Evolutionary conservation across 768 basidiomycete species (phyloP), one percentile per base, ranked within the genome.

Genomic region (Clathrus columnatus): DNA sequence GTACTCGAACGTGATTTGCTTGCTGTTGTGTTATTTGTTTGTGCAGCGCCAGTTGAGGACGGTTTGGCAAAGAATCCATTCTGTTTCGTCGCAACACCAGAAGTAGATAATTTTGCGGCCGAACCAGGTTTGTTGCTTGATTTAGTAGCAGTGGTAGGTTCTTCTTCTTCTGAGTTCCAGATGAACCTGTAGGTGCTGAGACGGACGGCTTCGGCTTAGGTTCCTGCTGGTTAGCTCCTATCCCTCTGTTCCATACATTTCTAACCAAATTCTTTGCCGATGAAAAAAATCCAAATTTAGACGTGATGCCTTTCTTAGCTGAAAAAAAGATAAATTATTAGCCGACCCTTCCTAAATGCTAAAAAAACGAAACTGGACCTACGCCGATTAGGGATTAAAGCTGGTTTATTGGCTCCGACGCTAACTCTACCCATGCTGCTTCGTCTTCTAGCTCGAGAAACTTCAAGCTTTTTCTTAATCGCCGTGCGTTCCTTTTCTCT

Each of bases 211-310:
- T 72, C 17, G 65, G 63, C 27, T 43, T 51, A 20, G 14, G 24
- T 30, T 29, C 51, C 20, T 47, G 11, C 17, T 21, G 8, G 14
- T 6, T 10, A 21, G 17, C 65, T 66, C 2, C 63, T 64, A 16
- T 66, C 69, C 76, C 79, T 60, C 84, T 73, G 61, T 80, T 82
- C 85, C 85, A 89, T 0, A 90, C 85, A 59, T 77, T 85, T 61
- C 76, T 73, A 4, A 89, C 86, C 2, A 89, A 70, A 0, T 79
- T 78, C 65, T 87, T 89, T 7, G 87, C 82, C 20, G 75, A 71
- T 7, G 82, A 75, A 5, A 90, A 67, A 71, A 90, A 87, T 1
- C 85, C 87, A 56, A 87, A 81, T 32, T 80, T 78, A 4, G 80
- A 73, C 1, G 80, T 69, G 60, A 80, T 80, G 21, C 60, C 70